Evolutionary conservation across 371 early-diverging fungal genomes (phyloP).

Genomic region (Synchytrium microbalum): DNA sequence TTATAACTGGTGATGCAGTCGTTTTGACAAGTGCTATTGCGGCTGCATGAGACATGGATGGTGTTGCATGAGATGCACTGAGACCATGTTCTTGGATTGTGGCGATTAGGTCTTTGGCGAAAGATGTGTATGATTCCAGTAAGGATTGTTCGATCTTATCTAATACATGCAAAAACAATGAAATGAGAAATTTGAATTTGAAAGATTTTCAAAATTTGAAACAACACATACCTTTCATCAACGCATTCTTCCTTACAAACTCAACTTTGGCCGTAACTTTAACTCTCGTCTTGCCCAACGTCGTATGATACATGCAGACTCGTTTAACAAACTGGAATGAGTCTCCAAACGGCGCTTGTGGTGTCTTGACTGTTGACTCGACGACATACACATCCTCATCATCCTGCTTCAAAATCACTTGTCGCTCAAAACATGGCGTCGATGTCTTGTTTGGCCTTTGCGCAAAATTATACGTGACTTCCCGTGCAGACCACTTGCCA

Average conservation of each 20-base stretch:
- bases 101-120: not conserved
- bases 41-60: not conserved
- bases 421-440: constrained; percentile 16
- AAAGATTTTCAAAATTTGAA: not conserved
- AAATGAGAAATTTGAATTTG: not conserved
- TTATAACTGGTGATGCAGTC: not conserved
- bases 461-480: constrained; percentile 14
- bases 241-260: constrained; percentile 11
- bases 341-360: constrained; percentile 22
- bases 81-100: not conserved
- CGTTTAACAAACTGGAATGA: constrained; percentile 11
- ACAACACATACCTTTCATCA: constrained; percentile 15
- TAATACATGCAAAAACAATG: not conserved
- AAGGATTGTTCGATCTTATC: not conserved
- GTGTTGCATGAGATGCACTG: not conserved
- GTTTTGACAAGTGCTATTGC: not conserved
- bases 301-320: constrained; percentile 21
- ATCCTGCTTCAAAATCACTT: constrained; percentile 12
- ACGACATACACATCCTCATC: constrained; percentile 9
- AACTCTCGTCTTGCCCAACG: constrained; percentile 13
- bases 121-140: not conserved
- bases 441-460: constrained; percentile 2
- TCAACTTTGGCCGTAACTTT: constrained; percentile 13
- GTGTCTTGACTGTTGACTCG: constrained; percentile 13
- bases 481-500: constrained; percentile 8